Conservation (phyloP, 495 filamentous ascomycete genomes). For the Elasticomyces elasticus region DNA sequence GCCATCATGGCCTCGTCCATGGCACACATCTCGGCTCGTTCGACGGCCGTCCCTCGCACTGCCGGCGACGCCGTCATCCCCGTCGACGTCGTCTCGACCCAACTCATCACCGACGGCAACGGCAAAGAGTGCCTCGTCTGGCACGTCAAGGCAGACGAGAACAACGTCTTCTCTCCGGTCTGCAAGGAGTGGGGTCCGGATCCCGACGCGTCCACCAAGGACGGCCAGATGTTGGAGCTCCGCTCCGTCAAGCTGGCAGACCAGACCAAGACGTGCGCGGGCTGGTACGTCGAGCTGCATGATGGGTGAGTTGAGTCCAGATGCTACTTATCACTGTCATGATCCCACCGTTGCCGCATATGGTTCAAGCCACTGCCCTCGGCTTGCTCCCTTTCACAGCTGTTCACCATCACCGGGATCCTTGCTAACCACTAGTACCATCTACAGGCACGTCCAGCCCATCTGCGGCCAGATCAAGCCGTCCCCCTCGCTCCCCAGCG, state of each 20-base stretch:
- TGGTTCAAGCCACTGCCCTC: too few species aligned
- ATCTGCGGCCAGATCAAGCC: neutral
- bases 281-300: neutral
- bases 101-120: neutral
- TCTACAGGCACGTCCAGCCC: neutral
- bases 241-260: neutral
- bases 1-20: neutral
- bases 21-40: neutral
- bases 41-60: neutral
- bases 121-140: neutral
- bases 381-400: too few species aligned
- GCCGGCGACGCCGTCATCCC: neutral
- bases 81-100: neutral
- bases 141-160: neutral
- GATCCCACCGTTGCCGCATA: too few species aligned
- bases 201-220: neutral
- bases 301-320: neutral
- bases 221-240: neutral
- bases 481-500: neutral
- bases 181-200: neutral
- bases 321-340: too few species aligned
- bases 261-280: neutral
- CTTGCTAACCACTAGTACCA: neutral
- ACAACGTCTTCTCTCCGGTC: neutral
- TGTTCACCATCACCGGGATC: too few species aligned